Conservation (phyloP, 23 red algal genomes). For the Gracilaria gracilis region DNA sequence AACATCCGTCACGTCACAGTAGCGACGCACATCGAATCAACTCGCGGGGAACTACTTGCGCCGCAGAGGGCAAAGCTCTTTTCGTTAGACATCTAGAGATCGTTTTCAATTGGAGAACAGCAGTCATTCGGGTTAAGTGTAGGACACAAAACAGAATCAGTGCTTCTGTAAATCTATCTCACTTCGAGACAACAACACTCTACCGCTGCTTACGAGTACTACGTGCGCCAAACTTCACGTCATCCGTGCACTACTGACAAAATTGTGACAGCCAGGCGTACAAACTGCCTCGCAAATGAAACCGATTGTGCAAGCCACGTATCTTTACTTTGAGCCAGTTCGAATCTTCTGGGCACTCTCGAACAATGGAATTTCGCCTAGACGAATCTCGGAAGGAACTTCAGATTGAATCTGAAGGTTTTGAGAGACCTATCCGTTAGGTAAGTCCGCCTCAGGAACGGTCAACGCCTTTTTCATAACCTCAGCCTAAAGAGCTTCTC, state of each 20-base stretch:
- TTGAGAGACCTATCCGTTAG: conserved; percentile 12
- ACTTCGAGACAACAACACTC: no score
- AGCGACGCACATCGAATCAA: no score
- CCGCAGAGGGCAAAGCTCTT: no score
- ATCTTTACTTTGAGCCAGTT: conserved; percentile 12
- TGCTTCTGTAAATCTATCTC: no score
- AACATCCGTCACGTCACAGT: no score
- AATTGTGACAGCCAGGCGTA: not conserved
- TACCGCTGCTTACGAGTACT: no score
- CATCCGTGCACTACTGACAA: not conserved
- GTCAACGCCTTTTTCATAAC: conserved; percentile 24
- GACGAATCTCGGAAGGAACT: conserved; percentile 54
- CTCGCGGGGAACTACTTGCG: no score
- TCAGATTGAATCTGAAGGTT: conserved; percentile 45
- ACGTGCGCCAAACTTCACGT: no score
- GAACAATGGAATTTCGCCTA: conserved; percentile 69
- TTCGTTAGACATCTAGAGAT: no score
- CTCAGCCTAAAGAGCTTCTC: conserved; percentile 39
- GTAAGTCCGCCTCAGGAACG: conserved; percentile 43
- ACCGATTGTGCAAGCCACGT: not conserved
- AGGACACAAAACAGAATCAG: no score
- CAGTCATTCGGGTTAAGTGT: no score
- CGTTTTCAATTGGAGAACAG: no score
- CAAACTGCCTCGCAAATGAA: not conserved
- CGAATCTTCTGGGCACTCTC: conserved; percentile 26